Evolutionary conservation across 1,139 yeast species (phyloP).

Genomic region (Hemisphaericaspora xylofermentans): DNA sequence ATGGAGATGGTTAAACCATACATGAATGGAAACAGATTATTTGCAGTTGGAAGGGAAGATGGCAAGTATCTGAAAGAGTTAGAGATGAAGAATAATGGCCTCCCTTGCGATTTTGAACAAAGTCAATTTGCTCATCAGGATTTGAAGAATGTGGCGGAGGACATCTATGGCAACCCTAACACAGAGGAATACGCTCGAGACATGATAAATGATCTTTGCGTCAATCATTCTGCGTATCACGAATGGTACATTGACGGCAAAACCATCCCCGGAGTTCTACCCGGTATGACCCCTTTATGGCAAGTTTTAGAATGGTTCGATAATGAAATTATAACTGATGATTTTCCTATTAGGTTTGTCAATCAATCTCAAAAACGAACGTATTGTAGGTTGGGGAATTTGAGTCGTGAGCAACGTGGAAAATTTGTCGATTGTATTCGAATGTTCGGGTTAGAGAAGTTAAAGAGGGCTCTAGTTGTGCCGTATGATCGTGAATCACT

Average conservation of each 20-base stretch:
- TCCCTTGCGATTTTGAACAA: conserved; percentile 16
- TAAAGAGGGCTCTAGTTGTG: conserved; percentile 19
- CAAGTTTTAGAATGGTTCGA: conserved; percentile 37
- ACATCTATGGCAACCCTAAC: conserved; percentile 28
- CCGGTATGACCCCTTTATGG: conserved; percentile 51
- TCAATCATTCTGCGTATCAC: conserved; percentile 8
- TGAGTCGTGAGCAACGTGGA: conserved; percentile 23
- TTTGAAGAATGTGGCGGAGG: conserved; percentile 32
- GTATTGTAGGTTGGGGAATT: conserved; percentile 17
- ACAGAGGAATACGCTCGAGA: conserved; percentile 19
- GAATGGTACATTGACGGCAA: neutral
- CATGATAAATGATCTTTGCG: conserved; percentile 20
- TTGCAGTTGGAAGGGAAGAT: conserved; percentile 29
- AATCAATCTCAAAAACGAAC: conserved; percentile 6
- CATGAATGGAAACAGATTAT: conserved; percentile 42
- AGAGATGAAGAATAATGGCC: conserved; percentile 19
- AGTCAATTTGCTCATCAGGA: conserved; percentile 13
- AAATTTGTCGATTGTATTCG: conserved; percentile 40
- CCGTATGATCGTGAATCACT: no score
- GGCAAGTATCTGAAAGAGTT: conserved; percentile 14
- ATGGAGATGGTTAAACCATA: conserved; percentile 32
- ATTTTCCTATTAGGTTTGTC: conserved; percentile 19
- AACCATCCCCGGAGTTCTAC: conserved; percentile 44
- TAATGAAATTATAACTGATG: conserved; percentile 18
- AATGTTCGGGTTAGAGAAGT: conserved; percentile 35